Conservation (phyloP, 2,329 filamentous ascomycete genomes). For the Blastomyces emzantsi region DNA sequence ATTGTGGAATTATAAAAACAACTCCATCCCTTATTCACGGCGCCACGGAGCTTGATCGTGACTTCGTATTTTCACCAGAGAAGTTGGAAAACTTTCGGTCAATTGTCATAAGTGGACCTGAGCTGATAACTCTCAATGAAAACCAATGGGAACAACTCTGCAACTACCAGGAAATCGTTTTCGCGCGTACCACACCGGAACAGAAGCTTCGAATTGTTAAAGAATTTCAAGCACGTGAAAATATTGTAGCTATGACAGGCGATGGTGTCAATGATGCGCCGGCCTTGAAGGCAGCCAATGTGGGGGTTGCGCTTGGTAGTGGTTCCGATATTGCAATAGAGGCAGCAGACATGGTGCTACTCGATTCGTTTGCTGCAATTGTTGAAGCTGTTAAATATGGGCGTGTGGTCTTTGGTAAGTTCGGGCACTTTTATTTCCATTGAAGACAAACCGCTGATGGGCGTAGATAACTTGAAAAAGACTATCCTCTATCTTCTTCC, state of each 20-base stretch:
- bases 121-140: constrained; percentile 57
- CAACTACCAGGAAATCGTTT: constrained; percentile 62
- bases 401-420: constrained; percentile 54
- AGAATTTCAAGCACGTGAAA: constrained; percentile 55
- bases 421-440: not conserved
- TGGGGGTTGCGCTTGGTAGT: constrained; percentile 50
- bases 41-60: constrained; percentile 44
- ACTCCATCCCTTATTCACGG: constrained; percentile 43
- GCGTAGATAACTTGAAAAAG: constrained; percentile 64
- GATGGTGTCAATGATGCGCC: constrained; percentile 45
- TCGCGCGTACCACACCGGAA: constrained; percentile 66
- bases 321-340: constrained; percentile 55
- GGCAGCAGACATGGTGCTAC: constrained; percentile 53
- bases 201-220: constrained; percentile 73
- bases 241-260: constrained; percentile 48
- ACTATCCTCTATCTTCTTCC: constrained; percentile 65
- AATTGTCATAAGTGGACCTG: constrained; percentile 56
- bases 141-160: constrained; percentile 60
- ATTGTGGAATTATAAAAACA: constrained; percentile 61
- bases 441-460: constrained; percentile 7
- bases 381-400: constrained; percentile 65
- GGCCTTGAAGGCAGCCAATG: constrained; percentile 49
- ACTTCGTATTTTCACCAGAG: constrained; percentile 13
- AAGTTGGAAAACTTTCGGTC: constrained; percentile 32
- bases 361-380: constrained; percentile 62